Base-by-base conservation (phyloP, 768 basidiomycete genomes). In the Podaxis carcinomalis region DNA sequence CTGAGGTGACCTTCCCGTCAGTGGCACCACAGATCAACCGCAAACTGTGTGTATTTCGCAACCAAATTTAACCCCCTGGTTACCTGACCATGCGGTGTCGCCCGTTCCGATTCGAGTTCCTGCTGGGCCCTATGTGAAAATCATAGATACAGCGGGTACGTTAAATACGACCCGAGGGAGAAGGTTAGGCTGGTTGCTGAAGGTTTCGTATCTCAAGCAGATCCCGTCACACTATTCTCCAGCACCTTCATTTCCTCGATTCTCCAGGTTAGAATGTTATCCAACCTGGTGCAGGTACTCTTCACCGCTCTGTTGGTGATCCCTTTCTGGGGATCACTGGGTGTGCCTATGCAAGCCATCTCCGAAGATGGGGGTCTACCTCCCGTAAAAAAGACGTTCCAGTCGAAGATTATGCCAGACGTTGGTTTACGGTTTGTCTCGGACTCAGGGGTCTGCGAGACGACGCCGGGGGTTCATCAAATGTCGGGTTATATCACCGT, bases 381-480 rank as follows among this genome's bases (percentile, higher is more conserved):
- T 35, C 21, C 47, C 19, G 50, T 66, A 11, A 58, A 44, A 27
- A 59, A 60, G n/a, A 63, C 62, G 5, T 66, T 69, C 65, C 59
- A 66, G 13, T 69, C 66, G 4, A 57, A 47, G 23, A 63, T 52
- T 51, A 67, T 65, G 36, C 64, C 66, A 47, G 70, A 72, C 54
- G 64, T 75, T 6, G 66, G 68, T 25, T 55, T 87, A 4, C 78
- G 82, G 7, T 85, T 79, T 69, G 77, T 86, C 16, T 71, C 75
- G 3, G 77, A 87, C 64, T 87, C 86, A 1, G 85, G 84, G 0
- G 75, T 87, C 3, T 87, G 86, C 64, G 86, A 89, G 68, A 87
- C 85, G 7, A 86, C 86, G 0, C 80, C 84, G 0, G 80, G 80
- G 0, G 85, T 88, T 1, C 69, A 72, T 16, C 85, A 86, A 64